Evolutionary conservation across 768 basidiomycete genomes (phyloP).

Genomic region (Macrolepiota dolichaula): DNA sequence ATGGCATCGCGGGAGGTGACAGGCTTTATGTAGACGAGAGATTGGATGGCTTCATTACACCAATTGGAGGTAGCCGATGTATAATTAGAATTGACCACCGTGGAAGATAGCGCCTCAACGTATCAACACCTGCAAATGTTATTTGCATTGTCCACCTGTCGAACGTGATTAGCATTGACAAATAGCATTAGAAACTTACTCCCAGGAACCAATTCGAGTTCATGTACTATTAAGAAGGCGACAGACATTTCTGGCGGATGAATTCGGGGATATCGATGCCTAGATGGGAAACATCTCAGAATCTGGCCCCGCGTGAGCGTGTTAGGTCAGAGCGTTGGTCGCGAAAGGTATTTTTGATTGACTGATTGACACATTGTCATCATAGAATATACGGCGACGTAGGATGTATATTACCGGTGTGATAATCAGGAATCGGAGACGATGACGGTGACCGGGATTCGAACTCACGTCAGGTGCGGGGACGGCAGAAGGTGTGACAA

Average conservation of each 20-base stretch:
- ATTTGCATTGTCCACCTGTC: constrained; percentile 1
- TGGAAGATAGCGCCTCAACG: not conserved
- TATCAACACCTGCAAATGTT: too few species aligned
- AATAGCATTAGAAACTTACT: not conserved
- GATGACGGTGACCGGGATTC: not conserved
- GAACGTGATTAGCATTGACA: constrained; percentile 1
- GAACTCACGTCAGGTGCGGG: not conserved
- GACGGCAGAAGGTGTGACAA: not conserved
- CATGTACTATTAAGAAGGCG: not conserved
- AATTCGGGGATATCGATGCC: not conserved
- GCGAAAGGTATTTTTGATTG: not conserved
- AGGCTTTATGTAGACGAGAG: constrained; percentile 6
- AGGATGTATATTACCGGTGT: not conserved
- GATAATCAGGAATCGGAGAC: not conserved
- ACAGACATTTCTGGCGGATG: not conserved
- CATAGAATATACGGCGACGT: not conserved
- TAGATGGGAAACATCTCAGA: constrained; percentile 1
- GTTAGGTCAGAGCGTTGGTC: not conserved
- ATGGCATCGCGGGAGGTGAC: not conserved
- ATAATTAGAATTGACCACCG: constrained; percentile 4
- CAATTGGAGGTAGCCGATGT: constrained; percentile 6
- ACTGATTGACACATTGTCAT: not conserved
- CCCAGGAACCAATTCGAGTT: not conserved
- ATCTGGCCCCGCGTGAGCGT: not conserved
- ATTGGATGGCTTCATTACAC: not conserved